phyloP scores from a whole-genome alignment of 306 rosid species.

The Corylus avellana region DNA sequence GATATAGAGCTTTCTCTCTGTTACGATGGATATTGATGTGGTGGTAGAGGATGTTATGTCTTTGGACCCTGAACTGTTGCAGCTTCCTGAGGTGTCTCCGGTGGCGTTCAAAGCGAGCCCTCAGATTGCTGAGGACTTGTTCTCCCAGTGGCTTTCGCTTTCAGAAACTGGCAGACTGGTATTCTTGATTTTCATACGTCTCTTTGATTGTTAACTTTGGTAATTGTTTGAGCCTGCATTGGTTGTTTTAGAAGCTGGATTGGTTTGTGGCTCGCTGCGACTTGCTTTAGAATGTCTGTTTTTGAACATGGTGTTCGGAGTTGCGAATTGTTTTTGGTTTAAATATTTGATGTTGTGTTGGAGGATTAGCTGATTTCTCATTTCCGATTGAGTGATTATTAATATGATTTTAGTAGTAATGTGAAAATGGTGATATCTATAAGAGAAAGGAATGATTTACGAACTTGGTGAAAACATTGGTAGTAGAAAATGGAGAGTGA shows the following conservation, averaged over 20 bases:
- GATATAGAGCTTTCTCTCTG: not conserved
- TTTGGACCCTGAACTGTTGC: conserved; percentile 75
- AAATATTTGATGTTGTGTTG: not conserved
- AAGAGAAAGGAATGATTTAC: not conserved
- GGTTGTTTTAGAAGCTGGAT: conserved; percentile 6
- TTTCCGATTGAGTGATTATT: not conserved
- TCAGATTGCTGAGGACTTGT: conserved; percentile 66
- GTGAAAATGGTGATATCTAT: not conserved
- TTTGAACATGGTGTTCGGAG: not conserved
- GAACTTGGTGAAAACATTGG: not conserved
- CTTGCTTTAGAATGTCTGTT: conserved; percentile 3
- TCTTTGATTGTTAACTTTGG: not conserved
- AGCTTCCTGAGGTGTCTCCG: conserved; percentile 73
- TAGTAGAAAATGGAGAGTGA: not conserved
- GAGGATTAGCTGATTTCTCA: not conserved
- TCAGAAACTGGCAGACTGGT: conserved; percentile 80
- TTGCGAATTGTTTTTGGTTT: not conserved
- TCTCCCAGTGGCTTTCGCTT: conserved; percentile 79
- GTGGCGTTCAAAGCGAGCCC: conserved; percentile 59
- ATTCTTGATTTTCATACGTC: not conserved
- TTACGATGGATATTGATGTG: conserved; percentile 65
- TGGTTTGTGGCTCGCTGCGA: not conserved
- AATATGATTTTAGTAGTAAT: not conserved
- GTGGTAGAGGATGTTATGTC: conserved; percentile 43
- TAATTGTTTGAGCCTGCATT: conserved; percentile 1